phyloP scores from a whole-genome alignment of 805 yeast genomes.

The Saturnispora sanitii region DNA sequence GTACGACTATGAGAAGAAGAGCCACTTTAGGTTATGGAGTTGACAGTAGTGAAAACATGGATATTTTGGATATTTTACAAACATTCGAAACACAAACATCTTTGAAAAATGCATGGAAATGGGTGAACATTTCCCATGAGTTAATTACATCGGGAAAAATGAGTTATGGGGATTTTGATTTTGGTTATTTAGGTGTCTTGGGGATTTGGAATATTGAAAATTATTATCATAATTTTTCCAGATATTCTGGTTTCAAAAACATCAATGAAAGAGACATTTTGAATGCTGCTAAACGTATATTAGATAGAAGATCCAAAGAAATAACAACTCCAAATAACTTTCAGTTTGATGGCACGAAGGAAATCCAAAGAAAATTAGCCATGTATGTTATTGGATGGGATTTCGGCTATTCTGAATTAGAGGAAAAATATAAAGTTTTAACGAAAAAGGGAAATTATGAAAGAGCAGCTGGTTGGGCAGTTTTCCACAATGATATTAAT shows the following conservation, averaged over 20 bases:
- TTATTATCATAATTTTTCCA: slow-evolving; percentile 31
- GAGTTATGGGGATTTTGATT: slow-evolving; percentile 60
- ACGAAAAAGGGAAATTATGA: slow-evolving; percentile 54
- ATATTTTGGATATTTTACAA: slow-evolving; percentile 43
- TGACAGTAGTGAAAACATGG: slow-evolving; percentile 54
- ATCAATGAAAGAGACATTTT: slow-evolving; percentile 34
- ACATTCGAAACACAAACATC: slow-evolving; percentile 45
- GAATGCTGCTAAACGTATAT: slow-evolving; percentile 44
- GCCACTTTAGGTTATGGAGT: slow-evolving; percentile 67
- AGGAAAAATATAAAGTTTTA: slow-evolving; percentile 50
- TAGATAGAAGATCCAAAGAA: slow-evolving; percentile 32
- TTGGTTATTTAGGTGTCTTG: slow-evolving; percentile 79
- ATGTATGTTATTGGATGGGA: slow-evolving; percentile 88
- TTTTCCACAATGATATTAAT: slow-evolving; percentile 80
- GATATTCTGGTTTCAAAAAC: slow-evolving; percentile 29
- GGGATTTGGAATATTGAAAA: slow-evolving; percentile 81
- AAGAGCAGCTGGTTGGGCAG: slow-evolving; percentile 97
- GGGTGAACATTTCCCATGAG: slow-evolving; percentile 69
- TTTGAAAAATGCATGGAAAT: slow-evolving; percentile 78
- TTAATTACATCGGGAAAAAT: slow-evolving; percentile 56
- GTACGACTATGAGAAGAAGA: slow-evolving; percentile 59
- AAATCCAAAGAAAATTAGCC: slow-evolving; percentile 66
- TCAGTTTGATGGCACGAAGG: slow-evolving; percentile 35
- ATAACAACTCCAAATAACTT: slow-evolving; percentile 34
- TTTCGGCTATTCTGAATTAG: slow-evolving; percentile 64